A percentile compares a stretch with the other conserved stretches of the same genome.
Conservation (phyloP, 495 filamentous ascomycete species). For the Hyaloscypha variabilis region DNA sequence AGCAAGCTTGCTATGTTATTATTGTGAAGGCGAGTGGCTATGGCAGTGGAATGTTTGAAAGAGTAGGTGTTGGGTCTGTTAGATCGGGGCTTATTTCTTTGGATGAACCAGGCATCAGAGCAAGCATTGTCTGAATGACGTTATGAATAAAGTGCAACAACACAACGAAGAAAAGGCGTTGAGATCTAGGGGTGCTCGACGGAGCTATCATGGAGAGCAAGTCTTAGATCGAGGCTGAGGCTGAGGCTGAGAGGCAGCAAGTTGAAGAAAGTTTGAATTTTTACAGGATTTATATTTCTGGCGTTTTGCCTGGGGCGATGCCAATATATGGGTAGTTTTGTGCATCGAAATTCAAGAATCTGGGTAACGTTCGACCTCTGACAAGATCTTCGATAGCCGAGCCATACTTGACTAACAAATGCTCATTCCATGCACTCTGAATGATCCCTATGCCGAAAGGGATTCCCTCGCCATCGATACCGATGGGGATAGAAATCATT, state of each 20-base stretch:
- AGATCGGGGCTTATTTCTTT: too few species aligned
- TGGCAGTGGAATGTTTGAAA: too few species aligned
- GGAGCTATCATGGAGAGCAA: neutral
- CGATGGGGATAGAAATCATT: slow-evolving; percentile 66
- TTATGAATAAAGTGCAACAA: too few species aligned
- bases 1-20: too few species aligned
- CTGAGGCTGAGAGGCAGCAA: slow-evolving; percentile 6
- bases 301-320: neutral
- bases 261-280: slow-evolving; percentile 8
- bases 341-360: slow-evolving; percentile 32
- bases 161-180: too few species aligned
- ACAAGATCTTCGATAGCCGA: slow-evolving; percentile 69
- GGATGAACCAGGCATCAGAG: too few species aligned
- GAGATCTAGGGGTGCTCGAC: too few species aligned
- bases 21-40: too few species aligned
- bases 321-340: slow-evolving; percentile 18
- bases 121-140: too few species aligned
- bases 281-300: neutral
- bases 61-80: too few species aligned
- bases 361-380: slow-evolving; percentile 1
- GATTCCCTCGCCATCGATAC: slow-evolving; percentile 59
- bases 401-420: slow-evolving; percentile 60
- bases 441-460: slow-evolving; percentile 70
- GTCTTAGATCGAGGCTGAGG: neutral
- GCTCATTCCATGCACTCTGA: slow-evolving; percentile 65